Evolutionary conservation across 2,329 filamentous ascomycete species (phyloP).

Genomic region (Dendrostoma leiphaemia): DNA sequence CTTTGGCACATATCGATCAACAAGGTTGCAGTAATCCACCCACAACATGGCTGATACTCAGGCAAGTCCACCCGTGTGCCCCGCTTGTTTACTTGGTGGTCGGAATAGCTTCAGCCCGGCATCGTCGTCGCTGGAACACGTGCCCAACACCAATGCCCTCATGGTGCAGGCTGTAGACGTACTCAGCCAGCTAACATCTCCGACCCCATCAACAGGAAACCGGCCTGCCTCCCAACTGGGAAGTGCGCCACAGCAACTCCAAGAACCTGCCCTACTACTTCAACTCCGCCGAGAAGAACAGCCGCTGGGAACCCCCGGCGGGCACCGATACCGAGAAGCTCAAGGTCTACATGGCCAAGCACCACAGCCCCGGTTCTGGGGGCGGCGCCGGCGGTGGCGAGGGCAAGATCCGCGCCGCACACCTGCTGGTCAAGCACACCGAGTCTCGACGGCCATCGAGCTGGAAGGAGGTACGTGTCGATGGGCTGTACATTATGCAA

Average conservation of each 20-base stretch:
- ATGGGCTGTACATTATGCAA: neutral
- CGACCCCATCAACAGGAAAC: slow-evolving; percentile 58
- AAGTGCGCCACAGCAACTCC: slow-evolving; percentile 96
- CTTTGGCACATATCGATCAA: neutral
- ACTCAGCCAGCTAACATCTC: neutral
- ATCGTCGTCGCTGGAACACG: no score
- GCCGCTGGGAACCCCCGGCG: slow-evolving; percentile 89
- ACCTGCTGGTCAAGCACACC: slow-evolving; percentile 90
- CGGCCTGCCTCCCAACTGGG: slow-evolving; percentile 84
- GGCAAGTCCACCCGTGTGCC: slow-evolving; percentile 2
- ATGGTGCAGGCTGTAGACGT: neutral
- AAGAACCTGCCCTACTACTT: slow-evolving; percentile 99
- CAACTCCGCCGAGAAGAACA: slow-evolving; percentile 81
- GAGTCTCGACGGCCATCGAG: slow-evolving; percentile 86
- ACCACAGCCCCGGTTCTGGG: slow-evolving; percentile 65
- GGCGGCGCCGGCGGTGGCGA: slow-evolving; percentile 28
- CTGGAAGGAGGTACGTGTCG: slow-evolving; percentile 70
- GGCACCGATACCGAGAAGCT: slow-evolving; percentile 89
- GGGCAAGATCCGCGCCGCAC: slow-evolving; percentile 90
- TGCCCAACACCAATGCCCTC: no score
- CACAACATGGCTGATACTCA: slow-evolving; percentile 16
- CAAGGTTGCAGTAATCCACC: neutral
- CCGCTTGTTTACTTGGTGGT: slow-evolving; percentile 3
- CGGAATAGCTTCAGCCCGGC: neutral
- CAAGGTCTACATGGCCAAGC: slow-evolving; percentile 87